phyloP scores from a whole-genome alignment of 805 yeast species.

The Cyberlindnera subsufficiens region DNA sequence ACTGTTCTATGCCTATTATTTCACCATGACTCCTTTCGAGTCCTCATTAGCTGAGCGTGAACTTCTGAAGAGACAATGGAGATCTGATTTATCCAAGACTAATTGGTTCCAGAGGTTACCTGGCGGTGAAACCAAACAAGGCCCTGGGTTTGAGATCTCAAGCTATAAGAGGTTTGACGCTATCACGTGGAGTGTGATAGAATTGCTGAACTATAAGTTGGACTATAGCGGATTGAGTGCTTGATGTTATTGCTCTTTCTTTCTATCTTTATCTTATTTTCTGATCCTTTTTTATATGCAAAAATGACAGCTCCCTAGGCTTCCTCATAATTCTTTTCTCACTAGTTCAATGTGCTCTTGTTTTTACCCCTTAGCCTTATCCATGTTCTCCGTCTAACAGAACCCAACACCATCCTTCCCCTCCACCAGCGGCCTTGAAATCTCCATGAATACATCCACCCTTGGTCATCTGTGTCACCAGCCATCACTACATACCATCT shows the following conservation, averaged over 20 bases:
- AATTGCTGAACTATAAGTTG: conserved; percentile 12
- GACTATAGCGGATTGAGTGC: conserved; percentile 7
- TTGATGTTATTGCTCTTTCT: neutral
- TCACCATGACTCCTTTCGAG: conserved; percentile 60
- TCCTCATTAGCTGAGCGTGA: conserved; percentile 76
- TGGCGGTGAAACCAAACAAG: conserved; percentile 6
- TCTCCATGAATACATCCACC: conserved; percentile 67
- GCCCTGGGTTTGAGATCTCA: conserved; percentile 8
- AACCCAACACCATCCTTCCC: conserved; percentile 37
- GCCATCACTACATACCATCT: conserved; percentile 70
- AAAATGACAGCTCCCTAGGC: neutral
- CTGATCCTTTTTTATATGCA: neutral
- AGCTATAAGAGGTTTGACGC: conserved; percentile 21
- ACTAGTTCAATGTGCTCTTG: neutral
- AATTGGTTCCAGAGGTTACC: conserved; percentile 76
- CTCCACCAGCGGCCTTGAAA: conserved; percentile 53
- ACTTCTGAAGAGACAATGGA: conserved; percentile 75
- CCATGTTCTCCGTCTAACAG: conserved; percentile 68
- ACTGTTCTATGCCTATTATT: conserved; percentile 86
- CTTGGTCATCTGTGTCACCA: conserved; percentile 71
- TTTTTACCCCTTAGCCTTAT: conserved; percentile 28
- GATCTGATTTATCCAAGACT: conserved; percentile 49
- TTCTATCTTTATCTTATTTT: neutral
- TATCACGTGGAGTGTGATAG: conserved; percentile 16
- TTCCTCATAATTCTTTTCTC: neutral